Conservation (phyloP, 179 eudicot species). For the Carnegiea gigantea region DNA sequence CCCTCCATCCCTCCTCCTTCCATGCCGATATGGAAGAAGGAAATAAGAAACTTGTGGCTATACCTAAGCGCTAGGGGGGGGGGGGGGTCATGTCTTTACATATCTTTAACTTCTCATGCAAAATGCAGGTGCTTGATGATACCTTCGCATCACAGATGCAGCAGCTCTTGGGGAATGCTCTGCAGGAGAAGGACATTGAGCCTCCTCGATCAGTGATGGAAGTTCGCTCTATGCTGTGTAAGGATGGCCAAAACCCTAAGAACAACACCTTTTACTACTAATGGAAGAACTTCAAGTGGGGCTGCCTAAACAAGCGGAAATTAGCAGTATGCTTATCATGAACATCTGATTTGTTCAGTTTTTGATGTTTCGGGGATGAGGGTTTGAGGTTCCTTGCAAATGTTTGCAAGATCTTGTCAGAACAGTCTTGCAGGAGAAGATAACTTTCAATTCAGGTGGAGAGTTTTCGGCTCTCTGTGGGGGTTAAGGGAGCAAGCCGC, state of each 20-base stretch:
- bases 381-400: neutral
- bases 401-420: neutral
- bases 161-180: slow-evolving; percentile 60
- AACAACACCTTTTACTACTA: slow-evolving; percentile 52
- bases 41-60: too few species aligned
- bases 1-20: too few species aligned
- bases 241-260: slow-evolving; percentile 48
- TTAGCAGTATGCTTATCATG: neutral
- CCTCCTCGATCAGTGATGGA: slow-evolving; percentile 74
- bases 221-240: slow-evolving; percentile 74
- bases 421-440: neutral
- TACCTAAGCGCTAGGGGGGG: too few species aligned
- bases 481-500: slow-evolving; percentile 23
- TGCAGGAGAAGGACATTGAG: slow-evolving; percentile 79
- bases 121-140: slow-evolving; percentile 73
- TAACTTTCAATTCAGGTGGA: neutral
- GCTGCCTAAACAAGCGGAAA: neutral
- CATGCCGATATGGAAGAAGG: too few species aligned
- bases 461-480: slow-evolving; percentile 18
- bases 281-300: slow-evolving; percentile 3
- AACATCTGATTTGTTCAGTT: neutral
- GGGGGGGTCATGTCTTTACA: too few species aligned
- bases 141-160: slow-evolving; percentile 90
- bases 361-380: too few species aligned
- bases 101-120: neutral